These are phyloP conservation scores for Nepenthes mirabilis DNA, from an alignment of 148 eudicot genomes.

Conservation along the genomic window DNA sequence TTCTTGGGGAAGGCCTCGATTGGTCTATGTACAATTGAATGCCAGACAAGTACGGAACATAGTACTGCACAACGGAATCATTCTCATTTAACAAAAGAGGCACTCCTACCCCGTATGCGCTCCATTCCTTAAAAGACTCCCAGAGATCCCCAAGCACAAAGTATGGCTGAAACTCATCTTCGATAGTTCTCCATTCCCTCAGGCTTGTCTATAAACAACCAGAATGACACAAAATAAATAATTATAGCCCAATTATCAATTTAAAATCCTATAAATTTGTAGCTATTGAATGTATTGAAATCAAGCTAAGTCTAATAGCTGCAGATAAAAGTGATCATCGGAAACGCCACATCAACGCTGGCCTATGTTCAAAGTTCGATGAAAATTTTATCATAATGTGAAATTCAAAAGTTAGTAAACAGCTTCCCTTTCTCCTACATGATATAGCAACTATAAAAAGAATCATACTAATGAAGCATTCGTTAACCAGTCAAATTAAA, in stretches of 20 bases:
- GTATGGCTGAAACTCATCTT: constrained; percentile 41
- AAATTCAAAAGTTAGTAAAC: too few species aligned
- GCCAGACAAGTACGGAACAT: constrained; percentile 82
- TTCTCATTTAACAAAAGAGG: constrained; percentile 64
- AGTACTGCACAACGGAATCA: constrained; percentile 83
- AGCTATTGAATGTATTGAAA: too few species aligned
- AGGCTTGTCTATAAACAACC: constrained; percentile 36
- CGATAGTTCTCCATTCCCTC: constrained; percentile 41
- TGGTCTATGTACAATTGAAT: constrained; percentile 79
- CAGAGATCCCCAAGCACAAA: constrained; percentile 86
- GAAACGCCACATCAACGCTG: too few species aligned
- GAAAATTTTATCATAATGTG: too few species aligned
- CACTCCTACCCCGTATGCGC: constrained; percentile 94
- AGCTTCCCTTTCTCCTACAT: too few species aligned
- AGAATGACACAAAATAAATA: background rate
- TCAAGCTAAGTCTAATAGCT: too few species aligned
- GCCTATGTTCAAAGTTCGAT: too few species aligned
- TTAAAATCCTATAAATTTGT: too few species aligned
- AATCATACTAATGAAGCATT: too few species aligned
- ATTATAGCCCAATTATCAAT: background rate
- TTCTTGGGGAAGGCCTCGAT: constrained; percentile 25
- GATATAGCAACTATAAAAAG: too few species aligned
- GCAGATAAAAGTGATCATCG: too few species aligned
- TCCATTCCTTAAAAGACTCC: constrained; percentile 96
- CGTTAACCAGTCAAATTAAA: too few species aligned